phyloP scores from a whole-genome alignment of 2,329 filamentous ascomycete species.

The Sphaerostilbella broomeana region DNA sequence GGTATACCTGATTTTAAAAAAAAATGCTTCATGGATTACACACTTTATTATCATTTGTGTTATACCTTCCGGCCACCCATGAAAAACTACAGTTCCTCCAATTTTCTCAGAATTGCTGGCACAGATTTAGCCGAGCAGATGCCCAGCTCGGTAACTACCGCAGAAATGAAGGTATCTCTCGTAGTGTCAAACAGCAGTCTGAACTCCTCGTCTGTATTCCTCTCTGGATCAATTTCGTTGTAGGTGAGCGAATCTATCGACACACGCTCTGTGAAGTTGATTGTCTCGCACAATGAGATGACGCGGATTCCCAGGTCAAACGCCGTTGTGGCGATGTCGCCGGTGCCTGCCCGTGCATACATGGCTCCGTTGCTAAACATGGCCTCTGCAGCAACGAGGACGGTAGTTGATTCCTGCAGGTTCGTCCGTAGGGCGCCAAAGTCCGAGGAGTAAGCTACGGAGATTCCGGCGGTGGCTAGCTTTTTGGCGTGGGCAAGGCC shows the following conservation, averaged over 20 bases:
- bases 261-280: conserved; percentile 85
- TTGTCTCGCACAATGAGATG: conserved; percentile 83
- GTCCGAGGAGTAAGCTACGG: conserved; percentile 72
- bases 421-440: conserved; percentile 70
- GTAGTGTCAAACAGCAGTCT: conserved; percentile 87
- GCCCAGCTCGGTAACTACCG: conserved; percentile 88
- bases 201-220: conserved; percentile 48
- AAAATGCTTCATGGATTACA: no score
- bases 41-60: no score
- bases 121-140: conserved; percentile 81
- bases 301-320: conserved; percentile 70
- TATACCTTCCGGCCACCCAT: no score
- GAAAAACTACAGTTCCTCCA: conserved; percentile 52
- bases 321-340: conserved; percentile 77
- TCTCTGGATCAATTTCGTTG: conserved; percentile 82
- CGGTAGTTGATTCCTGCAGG: conserved; percentile 59
- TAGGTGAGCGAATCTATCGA: conserved; percentile 87
- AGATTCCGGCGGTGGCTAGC: conserved; percentile 61
- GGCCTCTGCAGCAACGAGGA: conserved; percentile 85
- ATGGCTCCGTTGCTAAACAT: conserved; percentile 94
- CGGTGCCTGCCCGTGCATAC: conserved; percentile 82
- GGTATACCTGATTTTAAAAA: no score
- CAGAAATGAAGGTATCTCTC: conserved; percentile 75
- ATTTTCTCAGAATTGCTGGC: conserved; percentile 52
- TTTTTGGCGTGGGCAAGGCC: conserved; percentile 59